Evolutionary conservation across 2,329 filamentous ascomycete species (phyloP).

Genomic region (Trichophaea hybrida): DNA sequence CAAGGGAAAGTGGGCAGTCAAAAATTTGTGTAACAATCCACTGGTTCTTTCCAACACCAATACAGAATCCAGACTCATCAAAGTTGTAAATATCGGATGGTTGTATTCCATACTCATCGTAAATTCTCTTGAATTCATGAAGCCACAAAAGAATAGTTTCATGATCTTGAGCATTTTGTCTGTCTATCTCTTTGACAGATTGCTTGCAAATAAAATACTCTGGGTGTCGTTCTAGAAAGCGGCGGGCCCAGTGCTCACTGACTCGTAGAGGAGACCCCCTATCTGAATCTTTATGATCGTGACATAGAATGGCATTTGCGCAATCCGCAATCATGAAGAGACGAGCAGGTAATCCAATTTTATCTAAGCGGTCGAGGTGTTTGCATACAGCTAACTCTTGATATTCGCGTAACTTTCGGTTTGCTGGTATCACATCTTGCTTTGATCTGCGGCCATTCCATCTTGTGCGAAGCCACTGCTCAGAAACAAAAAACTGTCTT

Average conservation of each 20-base stretch:
- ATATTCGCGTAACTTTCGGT: background rate
- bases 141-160: slow-evolving; percentile 3
- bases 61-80: slow-evolving; percentile 14
- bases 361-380: slow-evolving; percentile 2
- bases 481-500: background rate
- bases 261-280: background rate
- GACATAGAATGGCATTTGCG: background rate
- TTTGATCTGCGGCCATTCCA: slow-evolving; percentile 4
- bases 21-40: slow-evolving; percentile 7
- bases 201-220: background rate
- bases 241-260: slow-evolving; percentile 4
- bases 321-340: background rate
- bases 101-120: slow-evolving; percentile 6
- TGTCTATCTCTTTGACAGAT: background rate
- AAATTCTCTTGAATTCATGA: slow-evolving; percentile 3
- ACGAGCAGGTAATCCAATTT: background rate
- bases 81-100: slow-evolving; percentile 13
- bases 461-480: background rate
- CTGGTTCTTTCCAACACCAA: slow-evolving; percentile 7
- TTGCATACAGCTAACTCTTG: slow-evolving; percentile 2
- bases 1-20: background rate
- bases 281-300: background rate
- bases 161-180: slow-evolving; percentile 4
- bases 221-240: slow-evolving; percentile 11
- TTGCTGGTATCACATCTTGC: background rate